Base-by-base conservation (phyloP, 2,329 filamentous ascomycete species). In the Pyrenophora seminiperda region DNA sequence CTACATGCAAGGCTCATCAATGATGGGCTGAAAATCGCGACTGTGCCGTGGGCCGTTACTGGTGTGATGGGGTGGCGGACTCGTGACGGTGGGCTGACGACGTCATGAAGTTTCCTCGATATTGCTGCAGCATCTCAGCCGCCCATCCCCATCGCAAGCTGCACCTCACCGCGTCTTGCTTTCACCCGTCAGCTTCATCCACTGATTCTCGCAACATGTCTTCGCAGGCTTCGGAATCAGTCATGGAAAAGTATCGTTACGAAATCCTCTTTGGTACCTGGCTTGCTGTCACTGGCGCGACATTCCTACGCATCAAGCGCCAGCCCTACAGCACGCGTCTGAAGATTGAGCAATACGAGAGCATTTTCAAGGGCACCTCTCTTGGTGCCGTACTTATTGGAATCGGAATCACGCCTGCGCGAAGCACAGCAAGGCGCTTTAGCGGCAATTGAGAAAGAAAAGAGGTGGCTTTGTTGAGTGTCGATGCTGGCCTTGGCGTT, bases 261-360 rank as follows among this genome's bases (percentile, higher is more conserved):
- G 59, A 65, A 18, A 41, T 66, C 3, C 61, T 72, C 27, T 64
- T 68, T 44, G 65, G 60, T 17, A 51, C 49, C 15, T 67, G 62
- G 59, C 50, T 64, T 11, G 47, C 62, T 5, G 61, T 67, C 14
- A 74, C 71, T 1, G 66, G 66, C 11, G 56, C 59, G 31, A 69
- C 66, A 6, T 73, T 73, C 27, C 51, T 66, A 22, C 67, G 69
- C 37, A 68, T 73, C 36, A 59, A 56, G 22, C 64, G 67, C 9
- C 70, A 72, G 54, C 71, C 67, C 4, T 73, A 70, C 55, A 63
- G 61, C 43, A 50, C 56, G 7, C 55, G 66, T 11, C 57, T 73
- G 18, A 73, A 72, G 50, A 58, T 63, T 7, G 70, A 70, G 47
- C 68, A 73, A 51, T 73, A 73, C 52, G 71, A 73, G 50, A 71